phyloP scores from a whole-genome alignment of 306 rosid genomes.

The Alnus glutinosa region DNA sequence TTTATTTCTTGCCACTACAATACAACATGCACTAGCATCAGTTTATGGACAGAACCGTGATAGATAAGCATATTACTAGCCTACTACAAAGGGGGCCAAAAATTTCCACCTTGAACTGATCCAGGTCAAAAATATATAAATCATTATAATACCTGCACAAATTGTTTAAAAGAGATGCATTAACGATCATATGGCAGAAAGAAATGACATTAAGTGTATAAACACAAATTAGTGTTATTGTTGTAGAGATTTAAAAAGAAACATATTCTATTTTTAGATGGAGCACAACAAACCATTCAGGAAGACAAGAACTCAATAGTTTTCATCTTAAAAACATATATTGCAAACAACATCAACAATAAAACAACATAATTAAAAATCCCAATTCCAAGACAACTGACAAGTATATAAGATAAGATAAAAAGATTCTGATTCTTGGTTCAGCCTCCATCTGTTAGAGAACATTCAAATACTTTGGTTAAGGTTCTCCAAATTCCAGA shows the following conservation, averaged over 20 bases:
- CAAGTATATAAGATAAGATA: background rate
- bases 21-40: constrained; percentile 29
- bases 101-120: constrained; percentile 77
- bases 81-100: constrained; percentile 17
- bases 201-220: constrained; percentile 23
- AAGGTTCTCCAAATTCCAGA: constrained; percentile 11
- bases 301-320: constrained; percentile 6
- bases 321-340: constrained; percentile 12
- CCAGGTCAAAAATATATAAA: constrained; percentile 90
- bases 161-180: constrained; percentile 23
- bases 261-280: constrained; percentile 1
- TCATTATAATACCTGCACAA: constrained; percentile 86
- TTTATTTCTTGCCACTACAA: constrained; percentile 96
- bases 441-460: constrained; percentile 13
- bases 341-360: constrained; percentile 4
- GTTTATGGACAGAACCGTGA: constrained; percentile 10
- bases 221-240: constrained; percentile 9
- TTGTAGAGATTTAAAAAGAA: constrained; percentile 10
- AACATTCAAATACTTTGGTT: constrained; percentile 14
- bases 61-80: constrained; percentile 11
- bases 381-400: constrained; percentile 10
- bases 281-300: constrained; percentile 7
- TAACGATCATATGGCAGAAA: constrained; percentile 14
- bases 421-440: constrained; percentile 9
- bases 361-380: background rate